Percentiles rank a stretch among this genome's conserved stretches.
phyloP scores from a whole-genome alignment of 805 yeast species.

The Metschnikowia gelsemii region DNA sequence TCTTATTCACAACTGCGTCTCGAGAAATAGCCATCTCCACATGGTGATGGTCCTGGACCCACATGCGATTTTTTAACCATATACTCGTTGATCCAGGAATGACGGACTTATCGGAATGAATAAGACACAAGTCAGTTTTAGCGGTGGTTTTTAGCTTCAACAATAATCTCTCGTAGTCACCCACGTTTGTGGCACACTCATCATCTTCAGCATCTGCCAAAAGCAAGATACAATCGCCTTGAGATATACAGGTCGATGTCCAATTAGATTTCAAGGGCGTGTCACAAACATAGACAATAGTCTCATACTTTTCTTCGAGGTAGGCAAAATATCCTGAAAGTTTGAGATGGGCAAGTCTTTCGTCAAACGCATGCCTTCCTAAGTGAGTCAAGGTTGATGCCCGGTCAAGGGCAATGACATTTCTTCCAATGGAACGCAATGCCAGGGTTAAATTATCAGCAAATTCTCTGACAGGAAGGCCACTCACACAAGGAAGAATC shows the following conservation, averaged over 20 bases:
- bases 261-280: conserved; percentile 79
- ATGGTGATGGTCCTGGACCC: conserved; percentile 95
- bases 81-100: conserved; percentile 79
- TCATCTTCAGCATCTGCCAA: conserved; percentile 79
- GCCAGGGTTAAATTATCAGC: conserved; percentile 73
- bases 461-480: conserved; percentile 85
- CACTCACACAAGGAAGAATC: conserved; percentile 72
- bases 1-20: conserved; percentile 19
- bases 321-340: conserved; percentile 88
- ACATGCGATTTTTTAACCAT: conserved; percentile 82
- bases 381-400: conserved; percentile 74
- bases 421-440: conserved; percentile 65
- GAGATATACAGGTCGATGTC: conserved; percentile 90
- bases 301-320: conserved; percentile 82
- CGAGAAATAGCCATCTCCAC: conserved; percentile 59
- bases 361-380: conserved; percentile 92
- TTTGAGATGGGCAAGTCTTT: conserved; percentile 70
- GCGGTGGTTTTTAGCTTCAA: conserved; percentile 79
- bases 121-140: conserved; percentile 76
- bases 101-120: conserved; percentile 82
- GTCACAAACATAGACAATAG: conserved; percentile 88
- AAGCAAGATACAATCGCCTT: conserved; percentile 90
- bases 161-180: conserved; percentile 80
- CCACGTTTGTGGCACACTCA: conserved; percentile 58
- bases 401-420: conserved; percentile 79